Percentiles rank a stretch among this genome's conserved stretches.
Conservation (phyloP, 2,329 filamentous ascomycete species). For the Pseudogymnoascus sp. region DNA sequence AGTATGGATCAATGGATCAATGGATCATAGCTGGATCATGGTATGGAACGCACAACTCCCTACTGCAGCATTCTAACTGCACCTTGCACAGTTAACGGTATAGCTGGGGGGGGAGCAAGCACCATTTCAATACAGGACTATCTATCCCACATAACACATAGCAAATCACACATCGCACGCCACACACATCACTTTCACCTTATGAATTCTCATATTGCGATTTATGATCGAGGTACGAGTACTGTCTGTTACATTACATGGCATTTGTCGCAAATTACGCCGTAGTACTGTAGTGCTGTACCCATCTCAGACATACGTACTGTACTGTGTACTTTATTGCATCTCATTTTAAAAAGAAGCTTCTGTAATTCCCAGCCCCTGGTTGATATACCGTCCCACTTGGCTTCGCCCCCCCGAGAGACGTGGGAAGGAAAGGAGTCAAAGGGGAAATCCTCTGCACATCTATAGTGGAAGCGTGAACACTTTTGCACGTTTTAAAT, state of each 20-base stretch:
- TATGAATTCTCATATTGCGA: background rate
- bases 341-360: conserved; percentile 5
- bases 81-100: too few relatives aligned
- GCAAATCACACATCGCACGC: background rate
- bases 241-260: too few relatives aligned
- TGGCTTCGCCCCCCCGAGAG: background rate
- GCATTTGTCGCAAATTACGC: too few relatives aligned
- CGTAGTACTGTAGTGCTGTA: too few relatives aligned
- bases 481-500: conserved; percentile 3
- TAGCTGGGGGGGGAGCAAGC: too few relatives aligned
- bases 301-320: too few relatives aligned
- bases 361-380: conserved; percentile 2
- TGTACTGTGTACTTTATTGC: background rate
- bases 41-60: background rate
- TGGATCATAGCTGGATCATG: too few relatives aligned
- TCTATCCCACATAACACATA: background rate
- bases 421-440: background rate
- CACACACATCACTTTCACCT: background rate
- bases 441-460: background rate
- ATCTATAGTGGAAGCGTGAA: background rate
- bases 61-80: too few relatives aligned
- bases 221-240: background rate
- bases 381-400: background rate
- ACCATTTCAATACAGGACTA: too few relatives aligned
- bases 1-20: background rate